phyloP scores from a whole-genome alignment of 352 stramenopile species.

The Thraustochytrium striatum region DNA sequence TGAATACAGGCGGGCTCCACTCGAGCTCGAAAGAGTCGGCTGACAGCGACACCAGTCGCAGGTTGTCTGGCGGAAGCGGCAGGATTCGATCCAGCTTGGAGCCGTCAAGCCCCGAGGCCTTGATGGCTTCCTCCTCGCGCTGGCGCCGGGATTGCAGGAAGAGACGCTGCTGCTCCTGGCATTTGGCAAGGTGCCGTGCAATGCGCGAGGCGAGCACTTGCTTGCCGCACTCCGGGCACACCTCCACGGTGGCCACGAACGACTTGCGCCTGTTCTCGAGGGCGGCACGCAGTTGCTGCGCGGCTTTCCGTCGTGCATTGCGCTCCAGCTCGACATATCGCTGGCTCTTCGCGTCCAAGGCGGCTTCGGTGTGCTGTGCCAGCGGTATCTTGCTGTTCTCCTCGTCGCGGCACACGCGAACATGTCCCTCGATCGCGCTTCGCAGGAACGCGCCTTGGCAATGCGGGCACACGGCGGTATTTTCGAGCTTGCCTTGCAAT shows the following conservation, averaged over 20 bases:
- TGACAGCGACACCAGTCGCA: constrained; percentile 12
- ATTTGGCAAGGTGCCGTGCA: not conserved
- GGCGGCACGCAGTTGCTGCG: not conserved
- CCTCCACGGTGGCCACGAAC: constrained; percentile 17
- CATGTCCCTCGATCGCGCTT: constrained; percentile 1
- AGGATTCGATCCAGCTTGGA: not conserved
- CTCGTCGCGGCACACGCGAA: not conserved
- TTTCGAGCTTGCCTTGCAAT: not conserved
- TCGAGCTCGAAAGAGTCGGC: constrained; percentile 44
- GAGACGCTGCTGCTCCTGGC: constrained; percentile 11
- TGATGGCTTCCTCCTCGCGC: not conserved
- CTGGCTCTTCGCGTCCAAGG: not conserved
- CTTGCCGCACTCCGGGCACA: constrained; percentile 24
- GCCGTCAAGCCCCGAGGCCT: not conserved
- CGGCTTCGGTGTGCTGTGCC: not conserved
- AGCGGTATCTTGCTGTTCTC: not conserved
- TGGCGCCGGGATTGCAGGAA: not conserved
- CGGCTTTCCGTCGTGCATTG: not conserved
- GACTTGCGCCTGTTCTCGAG: not conserved
- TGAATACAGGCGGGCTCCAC: constrained; percentile 49
- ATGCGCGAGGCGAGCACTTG: constrained; percentile 13
- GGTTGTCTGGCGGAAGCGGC: constrained; percentile 23
- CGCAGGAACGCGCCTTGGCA: not conserved
- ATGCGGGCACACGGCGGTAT: constrained; percentile 9
- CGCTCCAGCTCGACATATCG: constrained; percentile 5